Evolutionary conservation across 2,329 filamentous ascomycete genomes (phyloP).

Genomic region (Zasmidium citrigriseum): DNA sequence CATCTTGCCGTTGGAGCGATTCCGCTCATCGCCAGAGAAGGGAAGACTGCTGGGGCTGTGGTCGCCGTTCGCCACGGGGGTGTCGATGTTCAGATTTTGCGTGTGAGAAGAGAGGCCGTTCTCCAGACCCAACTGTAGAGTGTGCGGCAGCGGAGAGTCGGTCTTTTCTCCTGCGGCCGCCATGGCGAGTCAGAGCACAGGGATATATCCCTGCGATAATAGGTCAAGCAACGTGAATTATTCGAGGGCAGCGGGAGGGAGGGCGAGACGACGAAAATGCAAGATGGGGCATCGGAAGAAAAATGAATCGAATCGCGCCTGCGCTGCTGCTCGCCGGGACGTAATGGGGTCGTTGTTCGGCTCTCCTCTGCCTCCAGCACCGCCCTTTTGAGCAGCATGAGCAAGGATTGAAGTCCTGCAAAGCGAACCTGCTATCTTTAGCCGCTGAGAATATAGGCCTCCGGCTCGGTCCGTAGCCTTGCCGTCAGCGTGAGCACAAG

Average conservation of each 20-base stretch:
- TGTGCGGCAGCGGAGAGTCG: slow-evolving; percentile 7
- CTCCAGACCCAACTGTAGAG: not conserved
- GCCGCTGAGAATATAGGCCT: not conserved
- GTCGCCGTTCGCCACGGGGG: not conserved
- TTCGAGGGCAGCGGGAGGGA: not conserved
- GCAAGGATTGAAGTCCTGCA: not conserved
- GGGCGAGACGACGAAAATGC: slow-evolving; percentile 2
- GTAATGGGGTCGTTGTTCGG: not conserved
- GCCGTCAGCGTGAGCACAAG: too few species aligned
- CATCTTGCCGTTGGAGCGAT: slow-evolving; percentile 22
- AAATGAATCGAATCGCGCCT: not conserved
- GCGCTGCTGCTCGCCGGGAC: not conserved
- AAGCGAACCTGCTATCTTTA: not conserved
- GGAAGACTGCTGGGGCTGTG: not conserved
- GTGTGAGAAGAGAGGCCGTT: not conserved
- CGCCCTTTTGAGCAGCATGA: slow-evolving; percentile 3
- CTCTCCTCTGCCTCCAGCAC: slow-evolving; percentile 4
- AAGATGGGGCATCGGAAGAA: slow-evolving; percentile 2
- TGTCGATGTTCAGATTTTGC: not conserved
- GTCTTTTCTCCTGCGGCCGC: not conserved
- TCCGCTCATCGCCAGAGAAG: slow-evolving; percentile 13
- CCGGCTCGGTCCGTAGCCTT: too few species aligned
- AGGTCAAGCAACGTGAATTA: not conserved
- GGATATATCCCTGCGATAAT: slow-evolving; percentile 1
- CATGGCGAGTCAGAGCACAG: slow-evolving; percentile 4